These are phyloP conservation scores for Solanum lycopersicoides DNA, from an alignment of 257 asterid species.

Conservation along the genomic window DNA sequence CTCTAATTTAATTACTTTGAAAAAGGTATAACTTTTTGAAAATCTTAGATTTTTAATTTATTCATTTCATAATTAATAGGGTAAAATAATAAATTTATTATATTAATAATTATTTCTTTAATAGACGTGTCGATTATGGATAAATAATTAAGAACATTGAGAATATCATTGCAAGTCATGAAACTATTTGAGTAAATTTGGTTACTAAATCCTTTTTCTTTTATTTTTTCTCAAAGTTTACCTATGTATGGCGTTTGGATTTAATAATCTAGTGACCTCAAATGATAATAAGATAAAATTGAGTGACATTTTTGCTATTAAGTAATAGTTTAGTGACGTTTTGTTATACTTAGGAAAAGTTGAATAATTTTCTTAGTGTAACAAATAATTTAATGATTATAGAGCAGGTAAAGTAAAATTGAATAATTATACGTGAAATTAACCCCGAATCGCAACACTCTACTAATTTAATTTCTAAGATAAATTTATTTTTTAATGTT, in stretches of 20 bases:
- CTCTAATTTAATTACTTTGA: too few relatives aligned
- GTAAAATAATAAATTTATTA: too few relatives aligned
- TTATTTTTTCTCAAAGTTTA: neutral
- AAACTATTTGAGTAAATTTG: neutral
- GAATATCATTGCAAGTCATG: neutral
- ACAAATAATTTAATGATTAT: neutral
- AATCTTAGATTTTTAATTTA: too few relatives aligned
- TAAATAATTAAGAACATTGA: too few relatives aligned
- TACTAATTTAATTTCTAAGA: neutral
- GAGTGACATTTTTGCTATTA: neutral
- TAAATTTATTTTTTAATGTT: neutral
- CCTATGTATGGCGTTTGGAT: accelerated
- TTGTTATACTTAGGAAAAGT: neutral
- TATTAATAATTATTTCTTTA: too few relatives aligned
- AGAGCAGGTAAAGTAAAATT: neutral
- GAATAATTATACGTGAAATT: neutral
- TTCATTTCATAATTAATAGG: too few relatives aligned
- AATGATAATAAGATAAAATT: neutral
- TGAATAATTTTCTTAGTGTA: neutral
- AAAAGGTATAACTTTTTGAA: too few relatives aligned
- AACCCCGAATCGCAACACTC: neutral
- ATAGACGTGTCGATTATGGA: too few relatives aligned
- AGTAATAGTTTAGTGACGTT: neutral
- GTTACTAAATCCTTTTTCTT: neutral
- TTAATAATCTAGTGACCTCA: neutral